These are phyloP conservation scores for Dothistroma septosporum DNA, from an alignment of 2,329 filamentous ascomycete genomes.

Conservation along the genomic window DNA sequence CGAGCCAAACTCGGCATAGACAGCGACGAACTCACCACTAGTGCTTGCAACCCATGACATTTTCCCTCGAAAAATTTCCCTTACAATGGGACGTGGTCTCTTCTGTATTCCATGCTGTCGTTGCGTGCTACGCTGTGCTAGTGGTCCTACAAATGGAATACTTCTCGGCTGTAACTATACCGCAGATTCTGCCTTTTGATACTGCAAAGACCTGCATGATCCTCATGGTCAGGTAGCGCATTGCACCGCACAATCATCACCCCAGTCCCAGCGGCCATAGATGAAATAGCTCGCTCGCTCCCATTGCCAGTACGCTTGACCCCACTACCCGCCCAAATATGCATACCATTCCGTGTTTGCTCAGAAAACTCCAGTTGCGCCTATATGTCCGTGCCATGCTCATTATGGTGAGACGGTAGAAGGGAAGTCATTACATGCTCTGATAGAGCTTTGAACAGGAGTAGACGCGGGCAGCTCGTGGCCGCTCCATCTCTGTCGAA, in stretches of 20 bases:
- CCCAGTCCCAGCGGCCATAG: not conserved
- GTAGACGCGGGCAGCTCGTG: too few relatives aligned
- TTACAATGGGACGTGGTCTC: not conserved
- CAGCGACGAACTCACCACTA: not conserved
- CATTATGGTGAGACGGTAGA: slow-evolving; percentile 2
- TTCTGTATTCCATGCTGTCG: not conserved
- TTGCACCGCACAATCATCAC: not conserved
- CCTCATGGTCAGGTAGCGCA: not conserved
- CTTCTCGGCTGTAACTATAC: not conserved
- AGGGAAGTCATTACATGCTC: not conserved
- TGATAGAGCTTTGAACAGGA: not conserved
- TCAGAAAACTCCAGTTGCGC: not conserved
- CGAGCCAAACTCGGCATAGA: not conserved
- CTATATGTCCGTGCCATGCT: slow-evolving; percentile 3
- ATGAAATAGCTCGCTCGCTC: not conserved
- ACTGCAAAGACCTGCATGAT: not conserved
- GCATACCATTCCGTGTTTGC: not conserved
- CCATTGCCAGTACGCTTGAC: not conserved
- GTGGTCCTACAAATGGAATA: not conserved
- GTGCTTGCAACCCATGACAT: not conserved
- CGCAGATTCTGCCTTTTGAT: not conserved
- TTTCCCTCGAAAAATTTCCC: not conserved
- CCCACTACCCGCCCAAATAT: not conserved
- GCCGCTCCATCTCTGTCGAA: not conserved
- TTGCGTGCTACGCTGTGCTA: not conserved